Conservation (phyloP, 2,329 filamentous ascomycete genomes). For the Diaporthe velutina region DNA sequence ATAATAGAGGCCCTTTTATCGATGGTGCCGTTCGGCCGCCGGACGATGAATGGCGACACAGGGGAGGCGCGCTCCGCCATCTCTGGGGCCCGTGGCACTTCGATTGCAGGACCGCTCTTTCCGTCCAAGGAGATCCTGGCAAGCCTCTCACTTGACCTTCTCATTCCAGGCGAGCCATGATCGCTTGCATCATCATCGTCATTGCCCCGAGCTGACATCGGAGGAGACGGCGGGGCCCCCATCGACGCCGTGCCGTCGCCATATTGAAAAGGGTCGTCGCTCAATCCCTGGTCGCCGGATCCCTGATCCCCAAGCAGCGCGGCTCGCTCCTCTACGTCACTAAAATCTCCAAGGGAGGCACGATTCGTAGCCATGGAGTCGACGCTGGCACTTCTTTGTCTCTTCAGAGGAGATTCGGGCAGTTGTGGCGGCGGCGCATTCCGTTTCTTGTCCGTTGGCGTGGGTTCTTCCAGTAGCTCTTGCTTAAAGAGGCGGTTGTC, state of each 20-base stretch:
- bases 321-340: conserved; percentile 35
- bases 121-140: conserved; percentile 37
- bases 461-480: conserved; percentile 47
- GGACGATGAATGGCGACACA: conserved; percentile 37
- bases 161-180: conserved; percentile 23
- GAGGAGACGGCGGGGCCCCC: no score
- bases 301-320: conserved; percentile 14
- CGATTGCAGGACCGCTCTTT: not conserved
- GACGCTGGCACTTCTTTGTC: conserved; percentile 36
- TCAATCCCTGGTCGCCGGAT: conserved; percentile 28
- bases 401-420: conserved; percentile 33
- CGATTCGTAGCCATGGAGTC: conserved; percentile 39
- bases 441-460: conserved; percentile 45
- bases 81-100: conserved; percentile 31
- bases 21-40: conserved; percentile 33
- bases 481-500: conserved; percentile 52
- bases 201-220: no score
- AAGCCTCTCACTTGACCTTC: conserved; percentile 35
- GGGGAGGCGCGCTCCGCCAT: conserved; percentile 36
- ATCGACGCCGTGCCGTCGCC: conserved; percentile 14
- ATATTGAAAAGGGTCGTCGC: conserved; percentile 31
- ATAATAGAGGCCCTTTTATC: conserved; percentile 37
- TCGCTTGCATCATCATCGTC: conserved; percentile 33
- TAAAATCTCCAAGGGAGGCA: conserved; percentile 37
- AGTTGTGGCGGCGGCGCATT: conserved; percentile 33